These are phyloP conservation scores for Cyclotella baltica DNA, from an alignment of 108 stramenopile genomes.

Conservation along the genomic window DNA sequence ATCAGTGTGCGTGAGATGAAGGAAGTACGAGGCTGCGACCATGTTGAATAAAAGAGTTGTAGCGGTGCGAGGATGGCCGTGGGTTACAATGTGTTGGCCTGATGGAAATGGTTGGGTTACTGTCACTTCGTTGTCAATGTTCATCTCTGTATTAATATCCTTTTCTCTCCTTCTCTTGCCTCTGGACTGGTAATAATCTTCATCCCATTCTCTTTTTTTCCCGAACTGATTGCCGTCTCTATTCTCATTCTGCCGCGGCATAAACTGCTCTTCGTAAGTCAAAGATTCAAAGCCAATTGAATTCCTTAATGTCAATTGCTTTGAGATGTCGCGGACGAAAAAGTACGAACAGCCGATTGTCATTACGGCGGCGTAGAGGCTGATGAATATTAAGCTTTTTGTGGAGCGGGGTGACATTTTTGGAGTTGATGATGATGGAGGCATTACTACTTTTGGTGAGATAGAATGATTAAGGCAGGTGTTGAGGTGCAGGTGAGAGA, in stretches of 20 bases:
- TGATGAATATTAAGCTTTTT: neutral
- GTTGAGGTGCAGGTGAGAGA: no score
- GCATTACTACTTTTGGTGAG: no score
- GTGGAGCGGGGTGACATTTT: constrained; percentile 4
- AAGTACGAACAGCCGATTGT: constrained; percentile 9
- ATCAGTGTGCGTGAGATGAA: constrained; percentile 27
- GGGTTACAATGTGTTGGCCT: constrained; percentile 29
- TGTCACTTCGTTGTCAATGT: no score
- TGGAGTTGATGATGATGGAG: neutral
- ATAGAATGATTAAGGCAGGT: no score
- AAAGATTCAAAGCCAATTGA: neutral
- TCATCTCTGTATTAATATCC: neutral
- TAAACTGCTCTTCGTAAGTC: neutral
- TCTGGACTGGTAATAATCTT: neutral
- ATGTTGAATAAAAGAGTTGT: constrained; percentile 52
- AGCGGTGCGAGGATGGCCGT: constrained; percentile 46
- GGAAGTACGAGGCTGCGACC: constrained; percentile 41
- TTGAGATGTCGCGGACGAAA: constrained; percentile 8
- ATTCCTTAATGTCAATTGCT: neutral
- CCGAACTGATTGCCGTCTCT: neutral
- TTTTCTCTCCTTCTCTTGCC: neutral
- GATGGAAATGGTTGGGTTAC: no score
- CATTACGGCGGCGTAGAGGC: constrained; percentile 8
- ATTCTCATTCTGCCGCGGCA: neutral
- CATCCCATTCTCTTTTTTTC: neutral